Conservation (phyloP, 352 stramenopile genomes). For the Phytophthora citricola region DNA sequence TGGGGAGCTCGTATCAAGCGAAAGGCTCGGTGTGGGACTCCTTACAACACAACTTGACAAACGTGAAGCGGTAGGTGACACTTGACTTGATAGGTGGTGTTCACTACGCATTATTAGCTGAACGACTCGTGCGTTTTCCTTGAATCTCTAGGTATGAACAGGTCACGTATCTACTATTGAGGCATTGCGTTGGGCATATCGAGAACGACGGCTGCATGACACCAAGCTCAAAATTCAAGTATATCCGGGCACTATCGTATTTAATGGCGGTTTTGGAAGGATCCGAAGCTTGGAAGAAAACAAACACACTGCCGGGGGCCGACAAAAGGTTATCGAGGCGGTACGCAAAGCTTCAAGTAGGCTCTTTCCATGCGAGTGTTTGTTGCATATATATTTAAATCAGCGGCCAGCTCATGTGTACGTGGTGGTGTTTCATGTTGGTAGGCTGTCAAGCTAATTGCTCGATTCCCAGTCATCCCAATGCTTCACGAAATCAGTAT, state of each 20-base stretch:
- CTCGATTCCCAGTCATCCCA: slow-evolving; percentile 56
- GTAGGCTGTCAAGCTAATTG: slow-evolving; percentile 51
- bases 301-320: slow-evolving; percentile 32
- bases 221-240: slow-evolving; percentile 57
- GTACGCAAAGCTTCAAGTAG: slow-evolving; percentile 47
- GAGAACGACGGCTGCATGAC: slow-evolving; percentile 44
- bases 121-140: not conserved
- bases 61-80: slow-evolving; percentile 61
- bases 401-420: slow-evolving; percentile 3
- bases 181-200: slow-evolving; percentile 54
- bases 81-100: not conserved
- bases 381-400: slow-evolving; percentile 1
- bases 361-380: slow-evolving; percentile 9
- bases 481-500: slow-evolving; percentile 59
- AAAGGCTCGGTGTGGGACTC: slow-evolving; percentile 73
- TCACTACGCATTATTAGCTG: not conserved
- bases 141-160: slow-evolving; percentile 56
- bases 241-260: slow-evolving; percentile 55
- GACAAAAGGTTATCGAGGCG: slow-evolving; percentile 66
- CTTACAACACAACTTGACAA: slow-evolving; percentile 65
- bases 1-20: slow-evolving; percentile 55
- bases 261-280: slow-evolving; percentile 59
- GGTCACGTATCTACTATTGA: slow-evolving; percentile 63
- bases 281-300: slow-evolving; percentile 32
- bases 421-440: not conserved